A percentile compares a stretch with the other conserved stretches of the same genome.
These are phyloP conservation scores for Microthlaspi erraticum DNA, from an alignment of 345 rosid species.

Conservation along the genomic window DNA sequence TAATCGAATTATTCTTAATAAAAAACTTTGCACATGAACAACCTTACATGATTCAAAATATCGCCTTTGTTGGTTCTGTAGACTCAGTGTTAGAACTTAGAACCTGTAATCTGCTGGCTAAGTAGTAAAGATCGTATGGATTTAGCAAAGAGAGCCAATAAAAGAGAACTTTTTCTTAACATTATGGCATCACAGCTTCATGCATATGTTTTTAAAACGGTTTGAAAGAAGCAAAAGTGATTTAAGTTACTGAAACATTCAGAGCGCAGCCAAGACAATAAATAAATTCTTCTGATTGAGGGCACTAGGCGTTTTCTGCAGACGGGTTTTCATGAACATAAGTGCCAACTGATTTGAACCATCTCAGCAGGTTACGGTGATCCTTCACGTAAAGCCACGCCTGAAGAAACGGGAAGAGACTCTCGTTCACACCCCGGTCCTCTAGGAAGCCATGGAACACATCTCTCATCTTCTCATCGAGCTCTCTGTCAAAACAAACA, in stretches of 20 bases:
- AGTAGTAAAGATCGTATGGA: no score
- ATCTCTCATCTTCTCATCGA: slow-evolving; percentile 80
- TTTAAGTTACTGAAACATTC: not conserved
- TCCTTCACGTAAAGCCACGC: slow-evolving; percentile 95
- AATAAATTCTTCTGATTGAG: not conserved
- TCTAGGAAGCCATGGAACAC: slow-evolving; percentile 74
- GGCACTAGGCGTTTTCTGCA: slow-evolving; percentile 30
- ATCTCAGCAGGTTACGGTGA: slow-evolving; percentile 69
- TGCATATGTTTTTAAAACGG: slow-evolving; percentile 9
- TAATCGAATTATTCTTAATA: not conserved
- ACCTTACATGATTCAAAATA: no score
- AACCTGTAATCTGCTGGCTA: no score
- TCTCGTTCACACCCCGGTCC: slow-evolving; percentile 81
- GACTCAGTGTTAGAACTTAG: not conserved
- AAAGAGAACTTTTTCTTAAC: slow-evolving; percentile 13
- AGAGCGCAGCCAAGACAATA: slow-evolving; percentile 6
- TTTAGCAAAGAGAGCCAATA: no score
- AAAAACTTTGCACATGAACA: not conserved
- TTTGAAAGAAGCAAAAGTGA: slow-evolving; percentile 12
- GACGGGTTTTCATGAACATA: slow-evolving; percentile 56
- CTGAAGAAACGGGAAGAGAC: slow-evolving; percentile 86
- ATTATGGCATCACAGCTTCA: slow-evolving; percentile 6
- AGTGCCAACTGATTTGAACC: slow-evolving; percentile 81
- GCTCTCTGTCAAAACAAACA: slow-evolving; percentile 56
- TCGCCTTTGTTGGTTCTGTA: not conserved